Conservation (phyloP, 192 early-diverging fungal genomes). For the Physocladia obscura region DNA sequence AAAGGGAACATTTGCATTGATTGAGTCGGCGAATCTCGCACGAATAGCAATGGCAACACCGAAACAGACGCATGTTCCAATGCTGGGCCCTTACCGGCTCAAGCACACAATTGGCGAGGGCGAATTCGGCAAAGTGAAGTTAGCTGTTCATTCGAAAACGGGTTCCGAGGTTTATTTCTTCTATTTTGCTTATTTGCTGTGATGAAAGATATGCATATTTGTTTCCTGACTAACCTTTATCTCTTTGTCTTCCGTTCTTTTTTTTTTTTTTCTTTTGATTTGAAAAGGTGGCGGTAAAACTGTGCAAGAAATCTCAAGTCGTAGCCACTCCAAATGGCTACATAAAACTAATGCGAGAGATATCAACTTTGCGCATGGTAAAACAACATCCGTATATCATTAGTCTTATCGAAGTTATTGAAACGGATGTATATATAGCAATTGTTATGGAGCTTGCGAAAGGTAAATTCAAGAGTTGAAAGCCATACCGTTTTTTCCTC, state of each 20-base stretch:
- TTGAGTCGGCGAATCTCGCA: no score
- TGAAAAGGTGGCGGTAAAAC: slow-evolving; percentile 95
- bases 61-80: no score
- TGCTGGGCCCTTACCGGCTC: slow-evolving; percentile 52
- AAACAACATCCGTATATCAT: slow-evolving; percentile 83
- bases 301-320: slow-evolving; percentile 85
- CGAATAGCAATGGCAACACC: no score
- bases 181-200: no score
- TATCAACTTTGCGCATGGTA: slow-evolving; percentile 83
- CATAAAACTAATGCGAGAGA: slow-evolving; percentile 93
- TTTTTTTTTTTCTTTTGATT: no score
- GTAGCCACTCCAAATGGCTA: slow-evolving; percentile 75
- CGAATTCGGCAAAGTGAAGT: slow-evolving; percentile 64
- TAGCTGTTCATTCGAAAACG: slow-evolving; percentile 45
- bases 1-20: no score
- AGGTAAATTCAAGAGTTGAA: not conserved
- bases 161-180: slow-evolving; percentile 36
- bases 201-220: no score
- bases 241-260: no score
- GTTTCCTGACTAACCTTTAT: no score
- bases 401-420: slow-evolving; percentile 91
- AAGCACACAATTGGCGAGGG: slow-evolving; percentile 53
- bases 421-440: slow-evolving; percentile 95
- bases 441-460: slow-evolving; percentile 84
- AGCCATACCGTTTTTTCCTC: not conserved